These are phyloP conservation scores for Lipomyces yamanashiensis DNA, from an alignment of 805 yeast species.

Conservation along the genomic window DNA sequence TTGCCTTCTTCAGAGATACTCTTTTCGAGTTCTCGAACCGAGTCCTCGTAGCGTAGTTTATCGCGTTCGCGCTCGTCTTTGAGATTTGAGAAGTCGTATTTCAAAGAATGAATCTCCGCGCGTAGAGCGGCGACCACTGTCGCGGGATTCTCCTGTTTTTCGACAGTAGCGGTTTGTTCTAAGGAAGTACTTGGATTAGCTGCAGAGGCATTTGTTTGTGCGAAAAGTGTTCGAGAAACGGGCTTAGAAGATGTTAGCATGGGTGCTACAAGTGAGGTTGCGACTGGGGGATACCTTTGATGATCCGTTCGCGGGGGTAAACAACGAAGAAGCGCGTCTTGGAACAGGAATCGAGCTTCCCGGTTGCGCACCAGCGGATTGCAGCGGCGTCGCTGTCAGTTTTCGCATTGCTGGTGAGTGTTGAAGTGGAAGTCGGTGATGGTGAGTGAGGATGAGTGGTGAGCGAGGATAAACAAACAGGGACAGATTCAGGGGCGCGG, in stretches of 20 bases:
- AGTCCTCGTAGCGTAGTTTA: slow-evolving; percentile 44
- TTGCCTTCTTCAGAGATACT: slow-evolving; percentile 43
- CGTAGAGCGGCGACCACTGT: slow-evolving; percentile 27
- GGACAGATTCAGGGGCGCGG: background rate
- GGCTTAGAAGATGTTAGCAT: background rate
- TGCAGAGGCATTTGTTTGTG: background rate
- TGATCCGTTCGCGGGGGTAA: slow-evolving; percentile 15
- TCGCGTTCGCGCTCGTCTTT: slow-evolving; percentile 50
- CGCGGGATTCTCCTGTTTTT: background rate
- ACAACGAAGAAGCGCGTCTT: slow-evolving; percentile 26
- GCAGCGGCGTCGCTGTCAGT: slow-evolving; percentile 18
- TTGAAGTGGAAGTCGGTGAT: too few species aligned
- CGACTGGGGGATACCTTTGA: slow-evolving; percentile 4
- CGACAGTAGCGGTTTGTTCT: background rate
- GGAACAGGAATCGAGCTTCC: slow-evolving; percentile 33
- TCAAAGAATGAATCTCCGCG: slow-evolving; percentile 38
- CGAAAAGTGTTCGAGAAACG: slow-evolving; percentile 22
- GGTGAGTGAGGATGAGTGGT: background rate
- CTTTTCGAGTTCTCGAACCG: slow-evolving; percentile 42
- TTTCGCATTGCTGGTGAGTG: slow-evolving; percentile 1
- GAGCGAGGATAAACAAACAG: background rate
- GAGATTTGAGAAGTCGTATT: slow-evolving; percentile 48
- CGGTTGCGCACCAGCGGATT: slow-evolving; percentile 1
- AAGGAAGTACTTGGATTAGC: background rate
- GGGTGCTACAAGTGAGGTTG: background rate